Conservation (phyloP, 305 asterid species). For the Nicotiana rustica region DNA sequence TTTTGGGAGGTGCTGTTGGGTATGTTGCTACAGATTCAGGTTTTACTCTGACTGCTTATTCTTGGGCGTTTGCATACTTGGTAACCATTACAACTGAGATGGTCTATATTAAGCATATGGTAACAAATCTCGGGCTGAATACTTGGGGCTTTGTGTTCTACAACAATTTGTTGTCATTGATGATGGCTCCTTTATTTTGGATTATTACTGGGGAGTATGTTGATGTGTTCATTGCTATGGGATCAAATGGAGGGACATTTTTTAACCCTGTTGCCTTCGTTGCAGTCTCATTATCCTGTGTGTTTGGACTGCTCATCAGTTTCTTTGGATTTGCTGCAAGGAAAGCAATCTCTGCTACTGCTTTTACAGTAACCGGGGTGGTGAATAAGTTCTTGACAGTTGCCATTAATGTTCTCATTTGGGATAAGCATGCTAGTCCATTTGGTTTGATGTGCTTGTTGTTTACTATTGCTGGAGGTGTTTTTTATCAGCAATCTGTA, state of each 20-base stretch:
- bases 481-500: too few species aligned
- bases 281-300: constrained; percentile 86
- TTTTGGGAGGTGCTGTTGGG: constrained; percentile 73
- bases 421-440: too few species aligned
- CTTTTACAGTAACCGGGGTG: constrained; percentile 94
- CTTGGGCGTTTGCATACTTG: constrained; percentile 96
- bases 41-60: constrained; percentile 78
- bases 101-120: constrained; percentile 99
- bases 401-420: too few species aligned
- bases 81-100: constrained; percentile 94
- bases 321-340: constrained; percentile 98
- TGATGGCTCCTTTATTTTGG: constrained; percentile 97
- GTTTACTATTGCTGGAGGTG: too few species aligned
- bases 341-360: constrained; percentile 95
- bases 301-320: constrained; percentile 94
- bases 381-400: constrained; percentile 45
- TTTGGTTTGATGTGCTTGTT: too few species aligned
- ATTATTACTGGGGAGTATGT: constrained; percentile 87
- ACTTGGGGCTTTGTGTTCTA: constrained; percentile 97
- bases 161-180: constrained; percentile 82
- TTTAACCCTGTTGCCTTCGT: constrained; percentile 66
- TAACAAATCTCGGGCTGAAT: constrained; percentile 88
- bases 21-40: constrained; percentile 55
- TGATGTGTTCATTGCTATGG: constrained; percentile 70
- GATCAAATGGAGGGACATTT: constrained; percentile 54